Conservation (phyloP, 768 basidiomycete species). For the Mycena crocata region DNA sequence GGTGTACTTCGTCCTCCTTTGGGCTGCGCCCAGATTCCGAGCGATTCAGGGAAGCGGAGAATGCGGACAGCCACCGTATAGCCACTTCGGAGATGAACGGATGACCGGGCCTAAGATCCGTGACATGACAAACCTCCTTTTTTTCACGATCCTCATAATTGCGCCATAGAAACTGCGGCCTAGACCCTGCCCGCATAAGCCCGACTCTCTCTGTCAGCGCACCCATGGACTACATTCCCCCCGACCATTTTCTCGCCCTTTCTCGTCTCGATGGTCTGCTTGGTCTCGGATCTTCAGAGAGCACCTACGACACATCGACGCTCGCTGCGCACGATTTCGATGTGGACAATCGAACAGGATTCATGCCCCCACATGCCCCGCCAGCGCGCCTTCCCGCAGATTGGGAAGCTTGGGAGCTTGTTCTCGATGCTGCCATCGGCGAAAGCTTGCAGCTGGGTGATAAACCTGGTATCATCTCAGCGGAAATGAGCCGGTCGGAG, state of each 20-base stretch:
- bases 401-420: conserved; percentile 82
- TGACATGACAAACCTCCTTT: conserved; percentile 22
- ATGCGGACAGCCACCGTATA: not conserved
- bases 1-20: no score
- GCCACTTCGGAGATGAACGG: conserved; percentile 25
- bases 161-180: conserved; percentile 7
- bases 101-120: conserved; percentile 13
- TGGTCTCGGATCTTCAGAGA: conserved; percentile 37
- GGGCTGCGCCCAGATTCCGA: no score
- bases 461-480: conserved; percentile 53
- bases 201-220: not conserved
- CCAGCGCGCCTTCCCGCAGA: conserved; percentile 65
- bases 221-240: conserved; percentile 32
- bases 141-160: conserved; percentile 2
- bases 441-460: conserved; percentile 69
- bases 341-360: conserved; percentile 90
- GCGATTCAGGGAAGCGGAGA: not conserved
- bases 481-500: conserved; percentile 55
- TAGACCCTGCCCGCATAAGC: not conserved
- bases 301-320: conserved; percentile 63
- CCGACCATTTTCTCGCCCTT: conserved; percentile 49
- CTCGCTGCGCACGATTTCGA: conserved; percentile 91
- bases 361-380: conserved; percentile 87
- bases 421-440: conserved; percentile 62
- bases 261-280: conserved; percentile 47